Base-by-base conservation (phyloP, 345 rosid genomes). In the Bruguiera sexangula region DNA sequence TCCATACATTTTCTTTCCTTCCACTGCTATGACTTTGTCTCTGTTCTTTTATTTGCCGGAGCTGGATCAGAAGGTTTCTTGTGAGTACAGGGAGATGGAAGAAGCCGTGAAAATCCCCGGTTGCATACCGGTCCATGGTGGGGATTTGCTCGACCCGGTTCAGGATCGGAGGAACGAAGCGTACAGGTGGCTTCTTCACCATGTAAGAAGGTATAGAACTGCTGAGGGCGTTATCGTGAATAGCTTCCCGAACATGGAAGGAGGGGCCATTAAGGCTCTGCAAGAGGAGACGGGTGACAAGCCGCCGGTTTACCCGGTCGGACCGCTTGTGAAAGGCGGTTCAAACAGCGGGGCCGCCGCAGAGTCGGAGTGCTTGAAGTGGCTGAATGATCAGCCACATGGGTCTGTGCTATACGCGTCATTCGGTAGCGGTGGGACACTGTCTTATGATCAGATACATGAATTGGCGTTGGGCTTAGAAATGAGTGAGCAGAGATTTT, bases 401-500 rank as follows among this genome's bases (percentile, higher is more conserved):
- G 92, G 95, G 27, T 92, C 99, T 1, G 99, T 96, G 19, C 29
- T 96, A 19, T 96, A 71, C 64, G 97, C 89, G 0, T 92, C 97
- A 0, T 95, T 95, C 46, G 99, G 99, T 16, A 95, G 99, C 60
- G 96, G 94, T 0, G 99, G 99, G 83, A 85, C 91, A 66, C 85
- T 95, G 26, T 84, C 89, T 1, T 56, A 8, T 13, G 76, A 80
- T 36, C 99, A 95, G 72, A 63, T 89, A 22, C 76, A 62, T 0
- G 99, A 95, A 80, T 76, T 92, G 72, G 99, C 98, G 21, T 36
- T 76, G 16, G 99, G 99, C 1, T 74, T 95, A 64, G 98, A 88
- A 60, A 77, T 84, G 78, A 92, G 96, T 10, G 89, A 80, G 65
- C 96, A 90, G 58, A 81, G 94, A 69, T 95, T 90, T 66, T 65